Evolutionary conservation across 345 rosid species (phyloP), one percentile per base, ranked within the genome.

Genomic region (Nasturtium officinale): DNA sequence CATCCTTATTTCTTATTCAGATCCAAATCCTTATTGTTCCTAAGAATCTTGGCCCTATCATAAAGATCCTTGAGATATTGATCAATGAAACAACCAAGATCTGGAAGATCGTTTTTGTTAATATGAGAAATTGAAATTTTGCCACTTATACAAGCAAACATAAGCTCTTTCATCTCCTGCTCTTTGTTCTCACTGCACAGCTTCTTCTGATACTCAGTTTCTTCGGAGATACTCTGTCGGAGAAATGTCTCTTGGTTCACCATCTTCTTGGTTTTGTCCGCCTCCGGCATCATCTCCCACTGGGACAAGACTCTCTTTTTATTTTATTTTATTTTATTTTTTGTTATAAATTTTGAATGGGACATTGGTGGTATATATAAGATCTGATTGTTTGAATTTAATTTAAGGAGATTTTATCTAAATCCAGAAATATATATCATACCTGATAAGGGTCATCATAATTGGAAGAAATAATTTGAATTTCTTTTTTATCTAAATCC

Each of bases 221-320:
- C 32, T 60, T 76, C 75, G 9, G 28, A 0, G 48, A 79, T 51
- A 47, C 82, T 75, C 37, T 79, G 70, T n/a, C n/a, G 9, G 51
- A 75, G 70, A 61, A 52, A 79, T 0, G 52, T 43, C 65, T 71
- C 56, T 21, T 71, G 82, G 70, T 75, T 71, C 38, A 75, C 9
- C 79, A 79, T 79, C 46, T 71, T 79, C 77, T 75, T 79, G 15
- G 52, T 43, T 35, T 54, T 60, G 12, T 60, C 79, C 40, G 23
- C 25, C 18, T 2, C 60, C 12, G 77, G 37, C 73, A 70, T 2
- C 45, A 0, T 42, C 65, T 33, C 13, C 72, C 66, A 75, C 3
- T 43, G 18, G n/a, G 77, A 16, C 52, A 79, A 4, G 7, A 79
- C n/a, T n/a, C 43, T 11, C 35, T 25, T 4, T n/a, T n/a, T n/a